phyloP scores from a whole-genome alignment of 371 early-diverging fungal genomes.

The Apophysomyces variabilis region DNA sequence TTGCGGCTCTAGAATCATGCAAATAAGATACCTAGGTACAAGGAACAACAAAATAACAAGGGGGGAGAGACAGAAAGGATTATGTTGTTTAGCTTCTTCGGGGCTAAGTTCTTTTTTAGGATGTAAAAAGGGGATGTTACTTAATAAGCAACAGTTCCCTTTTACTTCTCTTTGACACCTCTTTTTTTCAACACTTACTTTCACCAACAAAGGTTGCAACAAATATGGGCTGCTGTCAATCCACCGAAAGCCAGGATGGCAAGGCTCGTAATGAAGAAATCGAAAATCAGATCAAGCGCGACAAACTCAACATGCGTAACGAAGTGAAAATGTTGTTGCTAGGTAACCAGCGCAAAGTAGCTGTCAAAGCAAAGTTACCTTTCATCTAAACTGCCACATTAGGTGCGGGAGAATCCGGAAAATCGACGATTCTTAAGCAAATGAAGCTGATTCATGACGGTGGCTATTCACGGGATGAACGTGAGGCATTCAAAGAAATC shows the following conservation, averaged over 20 bases:
- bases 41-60: conserved; percentile 3
- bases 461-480: conserved; percentile 88
- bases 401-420: conserved; percentile 98
- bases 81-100: conserved; percentile 10
- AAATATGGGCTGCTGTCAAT: conserved; percentile 89
- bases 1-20: not conserved
- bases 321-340: conserved; percentile 96
- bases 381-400: not conserved
- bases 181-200: conserved; percentile 8
- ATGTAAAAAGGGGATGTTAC: conserved; percentile 1
- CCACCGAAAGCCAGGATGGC: conserved; percentile 81
- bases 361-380: too few species aligned
- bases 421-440: conserved; percentile 96
- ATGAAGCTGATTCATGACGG: conserved; percentile 97
- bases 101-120: conserved; percentile 9
- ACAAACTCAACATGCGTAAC: conserved; percentile 77
- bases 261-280: conserved; percentile 87
- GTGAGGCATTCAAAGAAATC: conserved; percentile 90
- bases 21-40: not conserved
- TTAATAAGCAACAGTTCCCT: conserved; percentile 9
- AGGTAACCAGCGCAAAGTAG: conserved; percentile 54
- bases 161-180: conserved; percentile 9
- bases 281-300: conserved; percentile 85
- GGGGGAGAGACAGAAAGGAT: not conserved
- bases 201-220: conserved; percentile 1